phyloP scores from a whole-genome alignment of 75 land plant genomes.

The Sequoia sempervirens region DNA sequence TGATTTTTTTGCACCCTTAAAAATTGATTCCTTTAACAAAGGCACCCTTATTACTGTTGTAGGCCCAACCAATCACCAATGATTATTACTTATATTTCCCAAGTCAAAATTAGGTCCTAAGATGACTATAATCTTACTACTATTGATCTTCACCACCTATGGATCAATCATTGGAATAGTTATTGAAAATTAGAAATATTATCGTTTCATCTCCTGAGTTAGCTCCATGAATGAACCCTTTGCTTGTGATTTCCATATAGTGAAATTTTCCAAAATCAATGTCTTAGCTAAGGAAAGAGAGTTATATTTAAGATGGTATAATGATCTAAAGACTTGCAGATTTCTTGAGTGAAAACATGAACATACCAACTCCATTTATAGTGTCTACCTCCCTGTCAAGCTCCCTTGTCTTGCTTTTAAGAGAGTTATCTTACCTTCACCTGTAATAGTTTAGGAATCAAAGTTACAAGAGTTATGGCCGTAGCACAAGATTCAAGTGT shows the following conservation, averaged over 20 bases:
- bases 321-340: slow-evolving; percentile 39
- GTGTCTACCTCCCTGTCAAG: slow-evolving; percentile 49
- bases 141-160: slow-evolving; percentile 19
- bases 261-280: slow-evolving; percentile 40
- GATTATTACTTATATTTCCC: slow-evolving; percentile 45
- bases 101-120: slow-evolving; percentile 37
- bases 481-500: slow-evolving; percentile 56
- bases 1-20: slow-evolving; percentile 50
- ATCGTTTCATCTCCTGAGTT: slow-evolving; percentile 40
- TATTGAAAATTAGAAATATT: slow-evolving; percentile 17
- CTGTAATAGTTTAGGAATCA: slow-evolving; percentile 43
- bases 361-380: slow-evolving; percentile 44
- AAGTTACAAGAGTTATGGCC: slow-evolving; percentile 45
- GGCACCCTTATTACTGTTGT: slow-evolving; percentile 68
- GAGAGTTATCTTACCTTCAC: slow-evolving; percentile 50
- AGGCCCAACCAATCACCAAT: slow-evolving; percentile 28
- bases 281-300: slow-evolving; percentile 37
- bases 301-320: slow-evolving; percentile 52
- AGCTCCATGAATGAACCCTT: slow-evolving; percentile 35
- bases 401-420: slow-evolving; percentile 45
- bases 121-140: slow-evolving; percentile 6
- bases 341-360: slow-evolving; percentile 49
- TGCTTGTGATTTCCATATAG: slow-evolving; percentile 45
- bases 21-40: slow-evolving; percentile 48
- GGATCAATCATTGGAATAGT: slow-evolving; percentile 25